Base-by-base conservation (phyloP, 116 monocot species). In the Papilionanthe hybrid region DNA sequence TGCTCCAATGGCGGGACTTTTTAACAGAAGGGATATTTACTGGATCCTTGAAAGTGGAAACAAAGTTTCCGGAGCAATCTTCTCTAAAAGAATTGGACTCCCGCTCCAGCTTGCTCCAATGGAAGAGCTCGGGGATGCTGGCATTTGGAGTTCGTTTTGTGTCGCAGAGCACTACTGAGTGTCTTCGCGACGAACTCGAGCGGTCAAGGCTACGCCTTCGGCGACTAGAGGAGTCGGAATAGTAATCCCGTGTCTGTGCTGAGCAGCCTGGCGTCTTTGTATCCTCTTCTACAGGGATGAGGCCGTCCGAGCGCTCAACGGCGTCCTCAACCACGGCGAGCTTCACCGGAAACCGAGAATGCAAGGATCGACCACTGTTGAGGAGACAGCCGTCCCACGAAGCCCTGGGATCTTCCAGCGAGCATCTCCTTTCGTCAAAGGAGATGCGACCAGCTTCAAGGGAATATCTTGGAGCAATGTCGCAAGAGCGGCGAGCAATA, bases 251-350 rank as follows among this genome's bases (percentile, higher is more conserved):
- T 4, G 94, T 92, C 82, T 96, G 96, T 7, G 78, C 23, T 6
- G 88, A 81, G 9, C 91, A 86, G 5, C 97, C 94, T 0, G 94
- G 97, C 37, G 63, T 22, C 4, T 56, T 20, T 5, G 72, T 12
- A 23, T 96, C 93, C 71, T 86, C 90, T 79, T 91, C 93, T 0
- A 93, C 91, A 10, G 89, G 93, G 28, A 93, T 93, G 72, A 91
- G 90, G 13, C 88, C 90, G 69, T 95, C 95, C 8, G 83, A 86
- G 27, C 91, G 79, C 75, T 78, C 91, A 23, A 91, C 79, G 0
- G 42, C 82, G 42, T 92, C 90, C 78, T 96, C 96, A 7, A 84
- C 82, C 3, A 92, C 88, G n/a, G 90, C 80, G 41, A 92, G 85
- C 82, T 90, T 86, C 1, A 91, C 82, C 7, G 80, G 83, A 19